Conservation (phyloP, 768 basidiomycete genomes). For the Cantharellus anzutake region DNA sequence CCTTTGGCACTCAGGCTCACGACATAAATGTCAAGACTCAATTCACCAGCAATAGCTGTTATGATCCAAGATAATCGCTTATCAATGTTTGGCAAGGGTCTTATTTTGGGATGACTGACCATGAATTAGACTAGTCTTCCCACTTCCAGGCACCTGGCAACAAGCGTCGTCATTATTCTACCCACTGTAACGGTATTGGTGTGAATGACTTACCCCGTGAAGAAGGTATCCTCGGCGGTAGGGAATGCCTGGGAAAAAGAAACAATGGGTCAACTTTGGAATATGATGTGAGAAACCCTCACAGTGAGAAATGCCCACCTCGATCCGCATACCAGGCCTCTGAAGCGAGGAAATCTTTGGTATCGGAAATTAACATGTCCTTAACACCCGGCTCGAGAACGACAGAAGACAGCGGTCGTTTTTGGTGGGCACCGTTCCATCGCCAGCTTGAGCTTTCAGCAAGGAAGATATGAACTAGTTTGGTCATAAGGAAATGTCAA, state of each 20-base stretch:
- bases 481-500: not conserved
- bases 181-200: too few relatives aligned
- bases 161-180: not conserved
- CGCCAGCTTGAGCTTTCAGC: conserved; percentile 82
- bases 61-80: conserved; percentile 8
- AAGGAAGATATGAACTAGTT: conserved; percentile 59
- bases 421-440: conserved; percentile 77
- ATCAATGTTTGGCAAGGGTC: not conserved
- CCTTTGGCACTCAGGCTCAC: conserved; percentile 77
- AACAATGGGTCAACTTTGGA: not conserved
- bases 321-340: conserved; percentile 66
- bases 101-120: not conserved
- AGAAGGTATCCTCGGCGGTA: conserved; percentile 74
- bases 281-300: not conserved
- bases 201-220: conserved; percentile 44
- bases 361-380: conserved; percentile 77
- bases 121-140: conserved; percentile 7
- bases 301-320: conserved; percentile 24
- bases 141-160: conserved; percentile 6
- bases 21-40: conserved; percentile 81
- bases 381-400: conserved; percentile 72
- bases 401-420: conserved; percentile 83
- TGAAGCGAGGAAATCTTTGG: conserved; percentile 25
- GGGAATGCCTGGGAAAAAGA: conserved; percentile 42
- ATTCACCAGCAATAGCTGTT: conserved; percentile 28